Evolutionary conservation across 169 alveolate species (phyloP).

Genomic region (Cyclospora cayetanensis): DNA sequence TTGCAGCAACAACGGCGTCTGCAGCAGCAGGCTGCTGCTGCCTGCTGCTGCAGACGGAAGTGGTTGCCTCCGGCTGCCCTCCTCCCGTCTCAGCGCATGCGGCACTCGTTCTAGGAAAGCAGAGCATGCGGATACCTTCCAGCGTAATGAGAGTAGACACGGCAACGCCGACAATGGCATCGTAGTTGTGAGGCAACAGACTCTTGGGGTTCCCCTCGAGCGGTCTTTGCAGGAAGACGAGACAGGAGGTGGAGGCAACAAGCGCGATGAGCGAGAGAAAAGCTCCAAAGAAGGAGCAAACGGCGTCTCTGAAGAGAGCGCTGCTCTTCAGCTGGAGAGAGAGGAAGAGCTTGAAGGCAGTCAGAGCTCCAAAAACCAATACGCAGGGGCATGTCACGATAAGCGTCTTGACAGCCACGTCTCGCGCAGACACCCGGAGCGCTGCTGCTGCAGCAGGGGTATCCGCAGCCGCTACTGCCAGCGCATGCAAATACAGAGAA

Average conservation of each 20-base stretch:
- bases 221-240: neutral
- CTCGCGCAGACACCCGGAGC: neutral
- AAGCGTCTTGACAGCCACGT: neutral
- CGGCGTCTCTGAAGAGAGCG: neutral
- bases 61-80: neutral
- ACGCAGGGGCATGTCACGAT: neutral
- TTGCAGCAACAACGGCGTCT: neutral
- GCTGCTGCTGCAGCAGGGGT: neutral
- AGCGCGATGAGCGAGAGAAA: constrained; percentile 26
- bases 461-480: neutral
- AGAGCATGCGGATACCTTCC: constrained; percentile 1
- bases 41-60: neutral
- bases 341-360: neutral
- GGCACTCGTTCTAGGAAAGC: neutral
- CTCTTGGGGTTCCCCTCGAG: neutral
- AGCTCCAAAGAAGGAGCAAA: constrained; percentile 15
- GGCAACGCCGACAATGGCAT: neutral
- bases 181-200: neutral
- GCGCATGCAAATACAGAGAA: neutral
- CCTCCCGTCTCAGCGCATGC: neutral
- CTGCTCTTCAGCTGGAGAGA: neutral
- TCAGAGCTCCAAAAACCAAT: neutral
- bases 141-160: neutral
- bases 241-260: neutral
- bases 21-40: neutral